Base-by-base conservation (phyloP, 306 rosid species). In the Vigna unguiculata region DNA sequence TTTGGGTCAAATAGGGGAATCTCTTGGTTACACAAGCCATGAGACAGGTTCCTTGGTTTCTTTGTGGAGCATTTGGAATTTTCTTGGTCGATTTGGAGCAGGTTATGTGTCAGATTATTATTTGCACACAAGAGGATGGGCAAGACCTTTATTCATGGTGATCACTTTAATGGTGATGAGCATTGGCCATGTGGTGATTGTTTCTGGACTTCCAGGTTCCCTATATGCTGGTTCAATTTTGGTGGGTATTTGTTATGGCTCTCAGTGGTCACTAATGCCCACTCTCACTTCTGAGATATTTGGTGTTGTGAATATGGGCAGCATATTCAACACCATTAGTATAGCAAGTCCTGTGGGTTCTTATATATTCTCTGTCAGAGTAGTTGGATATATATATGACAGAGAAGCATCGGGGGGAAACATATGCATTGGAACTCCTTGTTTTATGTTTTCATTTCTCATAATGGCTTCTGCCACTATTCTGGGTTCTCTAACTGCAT, bases 51-150 rank as follows among this genome's bases (percentile, higher is more conserved):
- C 90, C 9, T 82, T 93, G 48, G 96, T 91, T 55, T 90, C 97
- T 48, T 55, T 93, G 16, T 93, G 93, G 97, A 91, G 93, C 83
- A 90, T 91, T 72, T 91, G 98, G 98, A 93, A 88, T 59, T 93
- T 90, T 78, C 85, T 91, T 0, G 98, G 98, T 21, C 97, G 97
- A 10, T 84, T 93, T 0, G 98, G 97, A 62, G 97, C 82, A 0
- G 97, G 97, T 14, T 91, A 84, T 48, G 25, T 85, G 5, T 93
- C 98, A 0, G 97, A 93, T 80, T 84, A 78, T 36, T 79, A 87
- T 60, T 74, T 91, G 6, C 96, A 86, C 78, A 62, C 71, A 14
- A 69, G 85, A 75, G 91, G 97, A 16, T 90, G 83, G 87, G 80
- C 91, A 10, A 82, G 97, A 77, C 98, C 97, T 66, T 21, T 85